These are phyloP conservation scores for Prunus fruticosa DNA, from an alignment of 306 rosid species.

Conservation along the genomic window DNA sequence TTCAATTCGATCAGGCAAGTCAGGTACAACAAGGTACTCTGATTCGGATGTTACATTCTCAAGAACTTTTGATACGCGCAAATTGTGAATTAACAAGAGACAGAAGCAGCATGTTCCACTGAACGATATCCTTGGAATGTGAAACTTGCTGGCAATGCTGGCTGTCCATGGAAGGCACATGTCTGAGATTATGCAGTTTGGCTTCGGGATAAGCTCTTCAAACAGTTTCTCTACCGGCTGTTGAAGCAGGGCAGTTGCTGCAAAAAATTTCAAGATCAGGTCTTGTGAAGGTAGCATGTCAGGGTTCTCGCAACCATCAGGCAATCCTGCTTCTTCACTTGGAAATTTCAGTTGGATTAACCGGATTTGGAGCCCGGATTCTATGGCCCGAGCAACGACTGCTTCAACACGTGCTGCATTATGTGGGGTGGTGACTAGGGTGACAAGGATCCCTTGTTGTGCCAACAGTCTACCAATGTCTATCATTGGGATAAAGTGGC, in stretches of 20 bases:
- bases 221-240: conserved; percentile 37
- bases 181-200: conserved; percentile 63
- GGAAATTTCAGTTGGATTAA: conserved; percentile 23
- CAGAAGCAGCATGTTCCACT: not conserved
- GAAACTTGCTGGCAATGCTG: conserved; percentile 1
- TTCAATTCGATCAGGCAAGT: conserved; percentile 9
- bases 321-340: conserved; percentile 38
- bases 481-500: no score
- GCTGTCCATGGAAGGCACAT: conserved; percentile 35
- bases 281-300: conserved; percentile 53
- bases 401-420: conserved; percentile 29
- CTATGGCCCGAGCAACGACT: conserved; percentile 8
- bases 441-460: conserved; percentile 14
- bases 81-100: not conserved
- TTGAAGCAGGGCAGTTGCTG: conserved; percentile 27
- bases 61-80: not conserved
- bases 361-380: conserved; percentile 22
- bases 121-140: conserved; percentile 20
- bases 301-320: conserved; percentile 58
- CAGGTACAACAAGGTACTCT: conserved; percentile 15
- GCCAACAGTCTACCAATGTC: no score
- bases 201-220: conserved; percentile 34
- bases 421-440: conserved; percentile 32
- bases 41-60: not conserved
- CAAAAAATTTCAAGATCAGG: conserved; percentile 22